Base-by-base conservation (phyloP, 2,329 filamentous ascomycete species). In the Parastagonospora avenae region DNA sequence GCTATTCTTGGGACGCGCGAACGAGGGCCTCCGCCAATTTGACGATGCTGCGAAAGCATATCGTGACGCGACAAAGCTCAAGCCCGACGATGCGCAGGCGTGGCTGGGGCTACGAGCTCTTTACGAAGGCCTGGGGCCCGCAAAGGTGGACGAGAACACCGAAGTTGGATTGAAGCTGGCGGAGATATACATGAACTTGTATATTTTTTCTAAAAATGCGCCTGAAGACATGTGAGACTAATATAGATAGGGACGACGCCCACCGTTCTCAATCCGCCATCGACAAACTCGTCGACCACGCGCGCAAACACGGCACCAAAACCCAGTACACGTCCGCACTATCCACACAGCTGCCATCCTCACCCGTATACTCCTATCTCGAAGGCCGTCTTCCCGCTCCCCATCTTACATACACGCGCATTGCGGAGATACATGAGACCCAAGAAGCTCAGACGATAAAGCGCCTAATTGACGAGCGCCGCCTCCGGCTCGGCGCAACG, bases 371-470 rank as follows among this genome's bases (percentile, higher is more conserved):
- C 70, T 77, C 84, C 2, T 87, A 85, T 49, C 83, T 99, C 4
- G 91, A 97, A 77, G 93, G 92, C 5, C 85, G 91, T 3, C 79
- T 97, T 3, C 89, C 88, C 2, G 85, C 89, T 59, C 92, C 94
- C 0, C 84, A 87, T 8, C 84, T 86, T 52, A 95, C 90, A 0
- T 96, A 95, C 72, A 87, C 87, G 62, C 87, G 84, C 30, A 86
- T 97, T 47, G 90, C 91, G 11, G 87, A 94, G 61, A 89, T 96
- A 15, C 82, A 90, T 2, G 94, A 97, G 68, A 79, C 84, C 1
- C 90, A 94, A 54, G 94, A 99, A 74, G 92, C 89, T 68, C 89
- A 93, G 68, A 87, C 85, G 29, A 93, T 97, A 71, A 96, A 96
- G 69, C 90, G 84, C 4, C 85, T 96, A 51, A 95, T 99, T 60